Evolutionary conservation across 148 eudicot genomes (phyloP).

Genomic region (Rhododendron simsii): DNA sequence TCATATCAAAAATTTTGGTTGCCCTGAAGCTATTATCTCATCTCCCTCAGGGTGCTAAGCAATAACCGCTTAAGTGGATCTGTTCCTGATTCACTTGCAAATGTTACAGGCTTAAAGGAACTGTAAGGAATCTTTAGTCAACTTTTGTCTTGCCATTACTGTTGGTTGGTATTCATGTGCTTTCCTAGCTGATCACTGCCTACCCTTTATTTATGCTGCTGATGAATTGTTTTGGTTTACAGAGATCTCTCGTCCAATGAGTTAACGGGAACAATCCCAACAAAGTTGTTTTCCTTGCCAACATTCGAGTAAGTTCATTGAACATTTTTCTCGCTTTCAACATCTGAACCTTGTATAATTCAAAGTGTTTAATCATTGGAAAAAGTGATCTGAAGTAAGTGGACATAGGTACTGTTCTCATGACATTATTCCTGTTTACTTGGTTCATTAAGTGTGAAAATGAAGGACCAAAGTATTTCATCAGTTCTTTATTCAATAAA

Average conservation of each 20-base stretch:
- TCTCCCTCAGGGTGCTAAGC: conserved; percentile 29
- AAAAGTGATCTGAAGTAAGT: neutral
- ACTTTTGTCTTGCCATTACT: neutral
- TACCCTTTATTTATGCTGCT: neutral
- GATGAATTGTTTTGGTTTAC: conserved; percentile 15
- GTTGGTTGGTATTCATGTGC: neutral
- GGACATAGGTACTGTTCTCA: neutral
- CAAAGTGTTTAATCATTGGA: neutral
- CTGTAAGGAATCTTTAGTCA: conserved; percentile 23
- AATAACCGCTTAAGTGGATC: conserved; percentile 34
- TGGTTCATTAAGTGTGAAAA: conserved; percentile 2
- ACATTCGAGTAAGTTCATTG: conserved; percentile 63
- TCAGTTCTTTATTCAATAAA: neutral
- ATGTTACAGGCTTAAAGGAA: conserved; percentile 29
- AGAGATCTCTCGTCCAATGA: conserved; percentile 86
- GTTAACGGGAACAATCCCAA: conserved; percentile 61
- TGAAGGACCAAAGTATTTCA: neutral
- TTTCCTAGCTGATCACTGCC: neutral
- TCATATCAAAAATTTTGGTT: neutral
- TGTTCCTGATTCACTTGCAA: conserved; percentile 32
- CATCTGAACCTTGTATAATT: neutral
- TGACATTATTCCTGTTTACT: neutral
- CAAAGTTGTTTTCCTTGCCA: conserved; percentile 46
- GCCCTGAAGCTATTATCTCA: neutral
- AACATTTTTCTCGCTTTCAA: neutral